Evolutionary conservation across 345 rosid species (phyloP).

Genomic region (Raphanus raphanistrum): DNA sequence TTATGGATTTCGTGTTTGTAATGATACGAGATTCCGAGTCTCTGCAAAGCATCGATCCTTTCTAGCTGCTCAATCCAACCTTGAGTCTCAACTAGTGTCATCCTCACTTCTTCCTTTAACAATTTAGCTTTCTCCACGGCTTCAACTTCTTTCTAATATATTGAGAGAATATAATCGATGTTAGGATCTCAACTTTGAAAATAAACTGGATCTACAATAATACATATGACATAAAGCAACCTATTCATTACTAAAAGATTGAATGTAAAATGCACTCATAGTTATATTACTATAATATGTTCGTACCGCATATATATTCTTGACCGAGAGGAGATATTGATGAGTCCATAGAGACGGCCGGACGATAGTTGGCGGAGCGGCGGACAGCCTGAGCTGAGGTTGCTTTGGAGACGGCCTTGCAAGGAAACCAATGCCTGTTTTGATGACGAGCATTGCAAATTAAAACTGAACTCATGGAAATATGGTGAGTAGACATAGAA

Average conservation of each 20-base stretch:
- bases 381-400: background rate
- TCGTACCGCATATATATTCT: slow-evolving; percentile 13
- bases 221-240: background rate
- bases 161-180: background rate
- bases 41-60: slow-evolving; percentile 34
- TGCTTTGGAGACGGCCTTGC: background rate
- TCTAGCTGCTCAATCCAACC: slow-evolving; percentile 29
- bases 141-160: slow-evolving; percentile 9
- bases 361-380: slow-evolving; percentile 39
- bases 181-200: background rate
- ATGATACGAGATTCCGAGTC: slow-evolving; percentile 43
- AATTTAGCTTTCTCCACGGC: background rate
- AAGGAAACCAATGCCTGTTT: background rate
- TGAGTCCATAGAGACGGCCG: slow-evolving; percentile 38
- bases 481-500: background rate
- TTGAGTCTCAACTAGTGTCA: background rate
- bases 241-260: background rate
- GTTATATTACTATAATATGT: no score
- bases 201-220: background rate
- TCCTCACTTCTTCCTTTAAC: slow-evolving; percentile 30
- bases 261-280: background rate
- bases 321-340: slow-evolving; percentile 39
- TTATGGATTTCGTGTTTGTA: slow-evolving; percentile 25
- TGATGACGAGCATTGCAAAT: background rate
- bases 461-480: background rate